Conservation (phyloP, 2,329 filamentous ascomycete species). For the Paecilomyces sp. region DNA sequence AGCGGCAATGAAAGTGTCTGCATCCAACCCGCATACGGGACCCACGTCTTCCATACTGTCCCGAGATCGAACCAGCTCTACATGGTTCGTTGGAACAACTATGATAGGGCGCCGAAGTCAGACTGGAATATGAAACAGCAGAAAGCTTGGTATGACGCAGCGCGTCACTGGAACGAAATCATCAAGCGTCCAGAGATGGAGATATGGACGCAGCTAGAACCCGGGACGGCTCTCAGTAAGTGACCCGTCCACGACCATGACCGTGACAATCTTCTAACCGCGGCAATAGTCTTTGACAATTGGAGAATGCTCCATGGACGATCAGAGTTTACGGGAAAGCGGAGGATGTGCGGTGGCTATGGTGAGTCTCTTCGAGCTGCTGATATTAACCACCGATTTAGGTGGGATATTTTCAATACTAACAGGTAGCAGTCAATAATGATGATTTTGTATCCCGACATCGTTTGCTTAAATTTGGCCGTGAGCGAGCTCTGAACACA, state of each 20-base stretch:
- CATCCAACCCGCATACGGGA: conserved; percentile 63
- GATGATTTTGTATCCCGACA: conserved; percentile 76
- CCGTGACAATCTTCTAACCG: neutral
- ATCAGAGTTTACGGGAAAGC: conserved; percentile 70
- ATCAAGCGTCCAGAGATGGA: conserved; percentile 59
- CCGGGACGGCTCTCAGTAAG: conserved; percentile 70
- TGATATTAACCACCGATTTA: conserved; percentile 5
- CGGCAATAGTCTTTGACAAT: conserved; percentile 74
- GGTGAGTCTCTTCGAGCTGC: conserved; percentile 46
- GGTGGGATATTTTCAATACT: neutral
- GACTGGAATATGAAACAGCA: conserved; percentile 45
- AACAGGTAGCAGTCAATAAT: conserved; percentile 55
- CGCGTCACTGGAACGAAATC: conserved; percentile 64
- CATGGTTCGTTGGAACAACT: conserved; percentile 87
- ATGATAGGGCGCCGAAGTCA: conserved; percentile 68
- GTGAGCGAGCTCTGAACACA: conserved; percentile 24
- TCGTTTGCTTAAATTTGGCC: conserved; percentile 60
- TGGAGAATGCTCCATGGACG: conserved; percentile 90
- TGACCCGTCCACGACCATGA: conserved; percentile 9
- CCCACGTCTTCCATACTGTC: conserved; percentile 65
- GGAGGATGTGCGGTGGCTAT: conserved; percentile 87
- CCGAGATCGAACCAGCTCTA: conserved; percentile 38
- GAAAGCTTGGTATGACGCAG: conserved; percentile 70
- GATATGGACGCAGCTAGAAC: conserved; percentile 73
- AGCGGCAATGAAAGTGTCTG: conserved; percentile 80